Base-by-base conservation (phyloP, 257 asterid species). In the Pogostemon cablin region DNA sequence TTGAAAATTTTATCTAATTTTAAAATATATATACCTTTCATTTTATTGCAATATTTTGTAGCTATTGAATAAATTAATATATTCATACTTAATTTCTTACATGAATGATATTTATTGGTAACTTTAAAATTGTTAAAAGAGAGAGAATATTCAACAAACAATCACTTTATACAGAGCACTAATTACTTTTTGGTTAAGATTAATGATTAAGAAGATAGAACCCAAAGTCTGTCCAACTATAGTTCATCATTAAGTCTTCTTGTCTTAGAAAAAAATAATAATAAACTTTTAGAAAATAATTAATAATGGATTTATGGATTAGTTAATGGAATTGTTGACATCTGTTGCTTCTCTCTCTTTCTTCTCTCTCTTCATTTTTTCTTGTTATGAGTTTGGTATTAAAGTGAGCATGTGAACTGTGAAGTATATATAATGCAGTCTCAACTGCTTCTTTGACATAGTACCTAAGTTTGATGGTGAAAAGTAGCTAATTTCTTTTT, bases 191-290 rank as follows among this genome's bases (percentile, higher is more conserved):
- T 79, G 72, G 73, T 80, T 73, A 74, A 74, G 75, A 74, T 41
- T 78, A 81, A 85, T 87, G 70, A 82, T 82, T 73, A 79, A 7
- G 35, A 20, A 41, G 68, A 76, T 73, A 60, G 85, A 85, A 80
- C 86, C 80, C 83, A 20, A 82, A 73, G 86, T 68, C 59, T 46
- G 75, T 74, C 81, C 75, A 75, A 69, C 49, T 55, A 72, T 55
- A 25, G 12, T 77, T 63, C 58, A 78, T 73, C 40, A 80, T 78
- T 68, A 38, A 59, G 35, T 61, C 49, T 39, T 40, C 77, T 25
- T 75, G 41, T 5, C 62, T 72, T 80, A 64, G 46, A 46, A 61
- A 25, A 15, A 10, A 1, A 0, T 12, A 20, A 20, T 20, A 20
- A 20, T 20, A 20, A 44, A 68, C 44, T 49, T n/a, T 6, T 39